phyloP scores from a whole-genome alignment of 2,329 filamentous ascomycete genomes.

The Sphaerulina musiva region DNA sequence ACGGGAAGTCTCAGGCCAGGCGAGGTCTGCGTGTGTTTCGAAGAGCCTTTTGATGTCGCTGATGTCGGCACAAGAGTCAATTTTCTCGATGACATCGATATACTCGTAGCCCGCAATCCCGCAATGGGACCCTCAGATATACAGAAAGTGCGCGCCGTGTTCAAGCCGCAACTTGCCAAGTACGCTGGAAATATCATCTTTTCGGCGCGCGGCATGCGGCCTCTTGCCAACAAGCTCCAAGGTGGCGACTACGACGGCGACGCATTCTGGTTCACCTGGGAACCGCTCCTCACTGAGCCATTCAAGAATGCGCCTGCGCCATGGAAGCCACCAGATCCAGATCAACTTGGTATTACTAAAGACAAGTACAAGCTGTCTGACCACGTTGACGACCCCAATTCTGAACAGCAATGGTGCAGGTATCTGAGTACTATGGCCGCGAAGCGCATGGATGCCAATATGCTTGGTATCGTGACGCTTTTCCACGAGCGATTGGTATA shows the following conservation, averaged over 20 bases:
- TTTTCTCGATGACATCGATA: conserved; percentile 45
- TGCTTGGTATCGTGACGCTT: conserved; percentile 59
- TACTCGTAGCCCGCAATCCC: conserved; percentile 63
- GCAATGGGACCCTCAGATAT: conserved; percentile 66
- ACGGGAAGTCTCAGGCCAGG: conserved; percentile 50
- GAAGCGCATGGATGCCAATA: conserved; percentile 47
- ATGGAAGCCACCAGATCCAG: conserved; percentile 37
- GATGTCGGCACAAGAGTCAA: no score
- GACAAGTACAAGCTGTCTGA: conserved; percentile 44
- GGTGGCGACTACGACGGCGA: conserved; percentile 81
- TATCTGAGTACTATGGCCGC: conserved; percentile 13
- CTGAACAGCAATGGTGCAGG: conserved; percentile 33
- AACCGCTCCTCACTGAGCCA: conserved; percentile 46
- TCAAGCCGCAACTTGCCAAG: conserved; percentile 54
- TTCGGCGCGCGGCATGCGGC: conserved; percentile 52
- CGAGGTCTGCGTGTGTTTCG: conserved; percentile 64
- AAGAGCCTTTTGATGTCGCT: conserved; percentile 26
- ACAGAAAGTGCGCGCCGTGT: conserved; percentile 52
- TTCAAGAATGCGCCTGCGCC: conserved; percentile 56
- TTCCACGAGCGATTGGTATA: conserved; percentile 60
- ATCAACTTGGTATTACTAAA: conserved; percentile 47
- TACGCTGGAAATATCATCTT: conserved; percentile 79
- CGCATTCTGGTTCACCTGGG: conserved; percentile 69
- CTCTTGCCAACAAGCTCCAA: conserved; percentile 64
- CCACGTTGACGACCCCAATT: conserved; percentile 46